A percentile compares a stretch with the other conserved stretches of the same genome.
Evolutionary conservation across 805 yeast species (phyloP).

Genomic region (Candida vaughaniae): DNA sequence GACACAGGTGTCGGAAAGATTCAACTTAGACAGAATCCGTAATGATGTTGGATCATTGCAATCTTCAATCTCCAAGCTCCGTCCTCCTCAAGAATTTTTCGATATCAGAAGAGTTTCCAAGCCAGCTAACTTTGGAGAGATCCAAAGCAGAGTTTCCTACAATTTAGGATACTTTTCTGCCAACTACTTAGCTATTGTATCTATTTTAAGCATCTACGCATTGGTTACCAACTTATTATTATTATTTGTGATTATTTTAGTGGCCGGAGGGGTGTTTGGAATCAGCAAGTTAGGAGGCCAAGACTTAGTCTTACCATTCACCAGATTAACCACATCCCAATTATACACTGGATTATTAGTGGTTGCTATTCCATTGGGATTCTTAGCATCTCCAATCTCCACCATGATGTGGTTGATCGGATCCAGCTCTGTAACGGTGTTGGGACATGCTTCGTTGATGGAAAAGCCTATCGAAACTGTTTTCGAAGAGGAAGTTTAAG

Average conservation of each 20-base stretch:
- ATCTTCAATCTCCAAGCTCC: slow-evolving; percentile 63
- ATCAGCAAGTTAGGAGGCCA: slow-evolving; percentile 79
- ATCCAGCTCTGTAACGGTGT: slow-evolving; percentile 72
- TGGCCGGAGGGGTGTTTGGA: slow-evolving; percentile 71
- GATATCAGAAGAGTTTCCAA: slow-evolving; percentile 86
- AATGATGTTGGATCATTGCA: slow-evolving; percentile 55
- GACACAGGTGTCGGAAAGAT: slow-evolving; percentile 15
- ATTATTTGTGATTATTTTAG: slow-evolving; percentile 74
- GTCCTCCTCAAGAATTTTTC: slow-evolving; percentile 92
- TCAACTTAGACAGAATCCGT: slow-evolving; percentile 36
- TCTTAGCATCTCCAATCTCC: slow-evolving; percentile 85
- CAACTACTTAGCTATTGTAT: slow-evolving; percentile 76
- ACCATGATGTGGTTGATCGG: slow-evolving; percentile 92
- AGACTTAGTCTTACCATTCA: slow-evolving; percentile 75
- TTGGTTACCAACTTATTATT: slow-evolving; percentile 81
- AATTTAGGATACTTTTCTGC: slow-evolving; percentile 85
- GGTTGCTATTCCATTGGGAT: slow-evolving; percentile 75
- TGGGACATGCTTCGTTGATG: slow-evolving; percentile 85
- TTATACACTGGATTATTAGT: slow-evolving; percentile 80
- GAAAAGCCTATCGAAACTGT: slow-evolving; percentile 96
- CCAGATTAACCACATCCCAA: slow-evolving; percentile 71
- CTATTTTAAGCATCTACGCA: slow-evolving; percentile 76
- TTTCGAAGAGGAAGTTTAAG: slow-evolving; percentile 74
- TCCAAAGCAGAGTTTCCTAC: slow-evolving; percentile 84
- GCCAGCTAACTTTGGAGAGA: slow-evolving; percentile 85